A percentile compares a stretch with the other conserved stretches of the same genome.
Conservation (phyloP, 2,329 filamentous ascomycete species). For the Ophiostoma ulmi region DNA sequence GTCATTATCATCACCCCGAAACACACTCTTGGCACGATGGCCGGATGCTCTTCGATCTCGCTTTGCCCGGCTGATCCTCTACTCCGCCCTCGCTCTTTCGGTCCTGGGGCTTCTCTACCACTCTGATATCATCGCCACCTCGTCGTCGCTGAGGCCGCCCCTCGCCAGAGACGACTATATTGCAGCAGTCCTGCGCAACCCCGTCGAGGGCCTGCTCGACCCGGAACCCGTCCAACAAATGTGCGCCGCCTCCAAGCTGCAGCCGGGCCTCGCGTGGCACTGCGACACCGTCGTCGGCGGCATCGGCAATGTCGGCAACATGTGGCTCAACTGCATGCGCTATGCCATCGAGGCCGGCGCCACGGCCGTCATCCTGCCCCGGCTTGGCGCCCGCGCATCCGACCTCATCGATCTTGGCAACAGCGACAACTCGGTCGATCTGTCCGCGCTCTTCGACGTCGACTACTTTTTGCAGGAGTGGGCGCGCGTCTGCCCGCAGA, state of each 20-base stretch:
- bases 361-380: conserved; percentile 28
- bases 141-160: background rate
- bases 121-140: background rate
- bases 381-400: conserved; percentile 28
- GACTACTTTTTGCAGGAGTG: conserved; percentile 25
- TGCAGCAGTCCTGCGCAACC: conserved; percentile 25
- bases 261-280: conserved; percentile 36
- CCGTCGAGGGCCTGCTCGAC: conserved; percentile 28
- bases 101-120: background rate
- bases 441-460: conserved; percentile 25
- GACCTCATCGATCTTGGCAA: conserved; percentile 26
- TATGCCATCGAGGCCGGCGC: conserved; percentile 34
- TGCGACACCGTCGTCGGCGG: conserved; percentile 36
- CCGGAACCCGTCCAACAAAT: conserved; percentile 25
- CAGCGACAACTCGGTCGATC: conserved; percentile 20
- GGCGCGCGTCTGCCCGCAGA: conserved; percentile 24
- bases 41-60: conserved; percentile 13
- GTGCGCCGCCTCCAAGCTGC: conserved; percentile 34
- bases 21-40: background rate
- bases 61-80: conserved; percentile 4
- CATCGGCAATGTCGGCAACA: conserved; percentile 37
- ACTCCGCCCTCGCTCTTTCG: conserved; percentile 9
- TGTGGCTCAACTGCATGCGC: conserved; percentile 37
- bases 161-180: conserved; percentile 25
- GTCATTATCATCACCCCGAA: background rate